Evolutionary conservation across 768 basidiomycete genomes (phyloP).

Genomic region (Boletus barrowsii): DNA sequence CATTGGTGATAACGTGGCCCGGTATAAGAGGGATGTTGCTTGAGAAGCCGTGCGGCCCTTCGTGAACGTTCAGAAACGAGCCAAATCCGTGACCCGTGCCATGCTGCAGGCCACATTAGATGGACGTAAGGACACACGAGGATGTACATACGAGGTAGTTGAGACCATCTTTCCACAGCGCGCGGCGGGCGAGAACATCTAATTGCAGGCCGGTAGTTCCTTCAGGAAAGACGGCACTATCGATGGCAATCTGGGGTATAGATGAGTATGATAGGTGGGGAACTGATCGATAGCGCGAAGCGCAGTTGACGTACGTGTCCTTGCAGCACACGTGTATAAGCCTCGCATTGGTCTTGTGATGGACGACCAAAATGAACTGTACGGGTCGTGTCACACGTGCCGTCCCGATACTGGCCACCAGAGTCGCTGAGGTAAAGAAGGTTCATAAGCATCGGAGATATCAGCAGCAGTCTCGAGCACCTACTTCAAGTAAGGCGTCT

Average conservation of each 20-base stretch:
- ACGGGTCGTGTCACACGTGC: slow-evolving; percentile 83
- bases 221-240: slow-evolving; percentile 85
- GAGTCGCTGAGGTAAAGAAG: slow-evolving; percentile 63
- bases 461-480: slow-evolving; percentile 24
- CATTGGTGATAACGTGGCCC: slow-evolving; percentile 93
- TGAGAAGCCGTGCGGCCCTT: slow-evolving; percentile 79
- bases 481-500: slow-evolving; percentile 87
- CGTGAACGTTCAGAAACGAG: slow-evolving; percentile 81
- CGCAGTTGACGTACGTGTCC: slow-evolving; percentile 71
- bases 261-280: slow-evolving; percentile 17
- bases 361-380: slow-evolving; percentile 88
- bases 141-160: slow-evolving; percentile 63
- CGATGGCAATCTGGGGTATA: slow-evolving; percentile 75
- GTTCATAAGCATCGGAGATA: slow-evolving; percentile 14
- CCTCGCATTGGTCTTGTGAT: slow-evolving; percentile 80
- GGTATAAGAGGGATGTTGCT: slow-evolving; percentile 64
- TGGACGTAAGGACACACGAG: slow-evolving; percentile 4
- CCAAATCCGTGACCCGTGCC: slow-evolving; percentile 92
- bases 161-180: slow-evolving; percentile 82
- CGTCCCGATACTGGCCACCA: slow-evolving; percentile 86
- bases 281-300: slow-evolving; percentile 18
- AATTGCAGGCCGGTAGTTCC: slow-evolving; percentile 82
- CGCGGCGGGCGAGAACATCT: slow-evolving; percentile 86
- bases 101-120: slow-evolving; percentile 49
- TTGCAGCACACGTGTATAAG: slow-evolving; percentile 93